phyloP scores from a whole-genome alignment of 1,139 yeast genomes.

The Zygoascus hellenicus region DNA sequence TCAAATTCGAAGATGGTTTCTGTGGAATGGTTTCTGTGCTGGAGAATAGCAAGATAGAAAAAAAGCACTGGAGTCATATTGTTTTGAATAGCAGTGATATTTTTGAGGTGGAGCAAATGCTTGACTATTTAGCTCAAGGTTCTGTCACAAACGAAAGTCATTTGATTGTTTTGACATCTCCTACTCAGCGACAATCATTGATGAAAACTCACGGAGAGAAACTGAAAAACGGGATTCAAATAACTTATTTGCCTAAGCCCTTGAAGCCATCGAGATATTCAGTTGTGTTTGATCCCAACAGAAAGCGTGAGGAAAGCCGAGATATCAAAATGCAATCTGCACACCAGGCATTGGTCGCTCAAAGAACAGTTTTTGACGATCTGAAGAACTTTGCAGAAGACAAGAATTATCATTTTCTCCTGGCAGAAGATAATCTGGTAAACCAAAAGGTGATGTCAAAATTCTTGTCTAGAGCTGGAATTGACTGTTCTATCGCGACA shows the following conservation, averaged over 20 bases:
- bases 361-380: constrained; percentile 24
- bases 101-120: constrained; percentile 22
- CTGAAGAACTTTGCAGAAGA: constrained; percentile 36
- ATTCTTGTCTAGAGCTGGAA: constrained; percentile 69
- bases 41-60: constrained; percentile 2
- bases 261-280: constrained; percentile 28
- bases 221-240: constrained; percentile 9
- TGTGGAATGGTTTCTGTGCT: constrained; percentile 13
- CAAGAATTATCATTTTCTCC: constrained; percentile 48
- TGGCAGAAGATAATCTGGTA: constrained; percentile 84
- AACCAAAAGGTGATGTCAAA: constrained; percentile 83
- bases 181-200: constrained; percentile 27
- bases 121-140: constrained; percentile 9
- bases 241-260: constrained; percentile 28
- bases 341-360: constrained; percentile 22
- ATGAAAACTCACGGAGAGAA: constrained; percentile 17
- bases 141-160: constrained; percentile 16
- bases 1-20: constrained; percentile 18
- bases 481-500: constrained; percentile 64
- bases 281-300: constrained; percentile 28
- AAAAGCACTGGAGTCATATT: constrained; percentile 29
- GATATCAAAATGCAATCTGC: constrained; percentile 28
- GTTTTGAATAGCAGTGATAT: constrained; percentile 27
- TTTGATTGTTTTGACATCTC: constrained; percentile 30
- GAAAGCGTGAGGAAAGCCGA: constrained; percentile 24